Conservation (phyloP, 768 basidiomycete species). For the Russula earlei region DNA sequence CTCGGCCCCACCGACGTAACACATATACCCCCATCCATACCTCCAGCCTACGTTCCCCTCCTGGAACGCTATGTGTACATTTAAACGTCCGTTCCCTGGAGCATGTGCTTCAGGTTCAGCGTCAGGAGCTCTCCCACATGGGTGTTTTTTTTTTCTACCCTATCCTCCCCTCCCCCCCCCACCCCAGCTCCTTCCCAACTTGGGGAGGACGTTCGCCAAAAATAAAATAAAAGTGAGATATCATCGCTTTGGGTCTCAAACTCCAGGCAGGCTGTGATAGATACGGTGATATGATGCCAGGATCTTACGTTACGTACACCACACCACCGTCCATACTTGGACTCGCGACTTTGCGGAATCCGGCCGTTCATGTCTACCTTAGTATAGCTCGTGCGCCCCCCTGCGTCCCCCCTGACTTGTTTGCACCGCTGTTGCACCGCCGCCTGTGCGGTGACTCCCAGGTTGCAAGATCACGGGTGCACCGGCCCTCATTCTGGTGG, state of each 20-base stretch:
- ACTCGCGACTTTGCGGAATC: constrained; percentile 1
- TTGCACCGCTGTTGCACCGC: constrained; percentile 12
- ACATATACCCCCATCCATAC: not conserved
- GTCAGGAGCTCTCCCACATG: not conserved
- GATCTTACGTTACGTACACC: not conserved
- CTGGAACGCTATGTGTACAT: not conserved
- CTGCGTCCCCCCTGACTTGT: not conserved
- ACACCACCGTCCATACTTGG: not conserved
- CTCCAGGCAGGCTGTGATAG: constrained; percentile 1
- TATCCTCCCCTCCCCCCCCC: too few relatives aligned
- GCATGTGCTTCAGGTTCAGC: not conserved
- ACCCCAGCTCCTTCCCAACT: not conserved
- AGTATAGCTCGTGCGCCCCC: not conserved
- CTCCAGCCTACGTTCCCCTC: not conserved
- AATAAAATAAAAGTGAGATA: too few relatives aligned
- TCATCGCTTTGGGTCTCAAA: not conserved
- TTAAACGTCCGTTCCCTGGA: not conserved
- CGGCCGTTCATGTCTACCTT: not conserved
- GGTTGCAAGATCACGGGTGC: not conserved
- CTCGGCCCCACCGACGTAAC: constrained; percentile 4
- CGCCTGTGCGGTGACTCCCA: not conserved
- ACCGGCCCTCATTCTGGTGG: not conserved
- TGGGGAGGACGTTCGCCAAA: too few relatives aligned
- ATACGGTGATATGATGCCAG: not conserved
- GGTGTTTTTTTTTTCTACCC: too few relatives aligned